Conservation (phyloP, 768 basidiomycete species). For the Mycena sanguinolenta region DNA sequence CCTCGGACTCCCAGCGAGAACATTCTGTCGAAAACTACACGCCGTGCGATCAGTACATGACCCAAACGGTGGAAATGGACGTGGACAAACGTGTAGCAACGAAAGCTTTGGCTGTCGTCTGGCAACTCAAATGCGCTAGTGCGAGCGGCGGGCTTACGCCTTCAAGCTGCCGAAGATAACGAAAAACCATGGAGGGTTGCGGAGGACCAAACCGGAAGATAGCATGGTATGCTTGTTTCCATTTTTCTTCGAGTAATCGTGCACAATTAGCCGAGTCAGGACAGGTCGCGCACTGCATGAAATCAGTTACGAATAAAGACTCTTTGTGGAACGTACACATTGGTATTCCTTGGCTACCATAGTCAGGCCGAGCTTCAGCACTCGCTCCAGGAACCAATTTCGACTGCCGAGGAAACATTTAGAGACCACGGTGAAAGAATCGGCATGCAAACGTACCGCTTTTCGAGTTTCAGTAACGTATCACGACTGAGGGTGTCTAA, state of each 20-base stretch:
- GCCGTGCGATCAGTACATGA: slow-evolving; percentile 19
- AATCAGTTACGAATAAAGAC: background rate
- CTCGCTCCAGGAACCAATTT: slow-evolving; percentile 96
- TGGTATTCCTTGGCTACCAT: slow-evolving; percentile 94
- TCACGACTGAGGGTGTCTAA: slow-evolving; percentile 84
- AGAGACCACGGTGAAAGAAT: background rate
- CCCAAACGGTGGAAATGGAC: slow-evolving; percentile 41
- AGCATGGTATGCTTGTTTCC: slow-evolving; percentile 89
- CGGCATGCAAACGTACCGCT: slow-evolving; percentile 62
- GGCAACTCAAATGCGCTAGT: slow-evolving; percentile 89
- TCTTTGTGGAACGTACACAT: slow-evolving; percentile 68
- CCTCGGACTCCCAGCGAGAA: slow-evolving; percentile 89
- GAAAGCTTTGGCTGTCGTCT: slow-evolving; percentile 90
- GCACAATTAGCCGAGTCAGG: slow-evolving; percentile 87
- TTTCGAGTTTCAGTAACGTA: slow-evolving; percentile 91
- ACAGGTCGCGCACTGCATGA: slow-evolving; percentile 80
- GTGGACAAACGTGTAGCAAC: slow-evolving; percentile 79
- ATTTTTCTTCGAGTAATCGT: slow-evolving; percentile 90
- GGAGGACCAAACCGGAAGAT: slow-evolving; percentile 93
- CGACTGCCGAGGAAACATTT: slow-evolving; percentile 61
- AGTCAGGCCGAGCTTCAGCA: slow-evolving; percentile 90
- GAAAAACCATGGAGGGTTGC: slow-evolving; percentile 93
- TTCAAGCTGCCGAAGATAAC: slow-evolving; percentile 91
- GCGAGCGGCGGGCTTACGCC: slow-evolving; percentile 90
- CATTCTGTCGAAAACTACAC: slow-evolving; percentile 88